A percentile compares a stretch with the other conserved stretches of the same genome.
phyloP scores from a whole-genome alignment of 2,329 filamentous ascomycete genomes.

The Daldinia sp. region DNA sequence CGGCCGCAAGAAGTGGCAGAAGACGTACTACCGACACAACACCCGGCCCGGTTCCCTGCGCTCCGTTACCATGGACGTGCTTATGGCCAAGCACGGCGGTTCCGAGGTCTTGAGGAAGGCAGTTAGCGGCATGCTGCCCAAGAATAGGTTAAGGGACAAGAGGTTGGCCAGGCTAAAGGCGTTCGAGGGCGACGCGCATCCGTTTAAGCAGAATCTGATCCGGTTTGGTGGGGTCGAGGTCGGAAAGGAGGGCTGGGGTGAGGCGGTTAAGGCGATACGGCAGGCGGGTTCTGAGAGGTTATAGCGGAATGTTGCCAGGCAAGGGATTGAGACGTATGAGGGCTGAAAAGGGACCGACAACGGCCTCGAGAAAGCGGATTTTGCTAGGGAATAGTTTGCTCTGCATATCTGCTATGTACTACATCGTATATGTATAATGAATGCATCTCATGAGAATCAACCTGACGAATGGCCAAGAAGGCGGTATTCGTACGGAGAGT shows the following conservation, averaged over 20 bases:
- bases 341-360: background rate
- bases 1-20: constrained; percentile 91
- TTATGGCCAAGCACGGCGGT: constrained; percentile 94
- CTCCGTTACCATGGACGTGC: constrained; percentile 90
- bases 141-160: constrained; percentile 91
- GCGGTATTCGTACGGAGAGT: background rate
- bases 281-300: constrained; percentile 59
- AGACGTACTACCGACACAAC: constrained; percentile 94
- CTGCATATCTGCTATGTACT: constrained; percentile 42
- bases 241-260: constrained; percentile 62
- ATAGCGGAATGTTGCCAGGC: constrained; percentile 47
- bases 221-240: constrained; percentile 70
- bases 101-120: constrained; percentile 90
- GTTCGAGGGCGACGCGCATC: constrained; percentile 92
- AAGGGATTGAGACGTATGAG: background rate
- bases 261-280: constrained; percentile 59
- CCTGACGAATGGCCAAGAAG: background rate
- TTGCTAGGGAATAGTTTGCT: constrained; percentile 19
- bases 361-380: background rate
- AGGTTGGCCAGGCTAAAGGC: constrained; percentile 89
- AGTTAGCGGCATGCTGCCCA: constrained; percentile 96
- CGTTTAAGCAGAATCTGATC: constrained; percentile 88
- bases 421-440: constrained; percentile 39
- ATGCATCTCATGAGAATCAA: constrained; percentile 33
- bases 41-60: constrained; percentile 88